Base-by-base conservation (phyloP, 139 green algal species). In the Chara braunii region DNA sequence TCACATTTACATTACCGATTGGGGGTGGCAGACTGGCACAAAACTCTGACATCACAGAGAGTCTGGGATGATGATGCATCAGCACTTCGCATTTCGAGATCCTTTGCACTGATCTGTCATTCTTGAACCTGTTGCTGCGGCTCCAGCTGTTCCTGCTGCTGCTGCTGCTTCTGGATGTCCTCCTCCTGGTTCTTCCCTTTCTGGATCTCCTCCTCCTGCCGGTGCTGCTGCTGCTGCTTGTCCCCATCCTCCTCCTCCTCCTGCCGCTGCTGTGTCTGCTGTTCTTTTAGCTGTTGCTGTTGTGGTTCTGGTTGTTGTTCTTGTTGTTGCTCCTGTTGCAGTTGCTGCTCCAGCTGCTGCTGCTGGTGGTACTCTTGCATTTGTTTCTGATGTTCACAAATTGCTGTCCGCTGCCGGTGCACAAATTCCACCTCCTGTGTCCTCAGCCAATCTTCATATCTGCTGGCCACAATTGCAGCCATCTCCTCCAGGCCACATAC, bases 401-500 rank as follows among this genome's bases (percentile, higher is more conserved):
- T 54, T 28, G 26, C 30, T 28, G 9, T 28, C 45, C 31, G 45
- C 8, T 54, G 45, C 45, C 31, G 45, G 26, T 54, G 45, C 0
- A 28, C 45, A 8, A 54, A 9, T 54, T 26, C 45, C 31, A 57
- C 56, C 40, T 65, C 14, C 56, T 65, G 56, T 58, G 34, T 12
- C 12, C 36, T 7, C 11, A 24, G 26, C 62, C 62, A 72, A 35
- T 9, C 22, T 5, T 68, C 11, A 4, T 36, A 68, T 43, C 22
- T 43, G 22, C 42, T 40, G 7, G 11, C 54, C 22, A 72, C 62
- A 29, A 72, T 70, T 11, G 54, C 54, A 18, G 55, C 62, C 62
- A 72, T 72, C 28, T 52, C 62, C 24, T 72, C 6, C 6, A 72
- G 48, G 3, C 62, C 62, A 22, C 14, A 18, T 22, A 72, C 62